phyloP scores from a whole-genome alignment of 768 basidiomycete species.

The Nidularia sp. region DNA sequence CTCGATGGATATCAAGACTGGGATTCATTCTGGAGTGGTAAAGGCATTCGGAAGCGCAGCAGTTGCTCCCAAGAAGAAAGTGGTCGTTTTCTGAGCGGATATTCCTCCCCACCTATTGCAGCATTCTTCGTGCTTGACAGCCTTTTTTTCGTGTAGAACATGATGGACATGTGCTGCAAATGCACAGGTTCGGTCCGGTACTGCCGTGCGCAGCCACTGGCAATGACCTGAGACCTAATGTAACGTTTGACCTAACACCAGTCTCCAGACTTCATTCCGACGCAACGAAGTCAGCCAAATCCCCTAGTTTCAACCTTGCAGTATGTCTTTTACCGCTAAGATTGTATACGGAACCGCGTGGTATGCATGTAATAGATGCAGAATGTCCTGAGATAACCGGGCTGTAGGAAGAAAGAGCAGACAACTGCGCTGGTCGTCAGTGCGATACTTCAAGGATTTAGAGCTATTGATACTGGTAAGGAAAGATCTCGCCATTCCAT shows the following conservation, averaged over 20 bases:
- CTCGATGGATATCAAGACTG: constrained; percentile 36
- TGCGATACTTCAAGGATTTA: constrained; percentile 74
- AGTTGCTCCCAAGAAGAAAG: constrained; percentile 33
- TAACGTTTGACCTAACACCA: too few relatives aligned
- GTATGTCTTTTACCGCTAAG: constrained; percentile 22
- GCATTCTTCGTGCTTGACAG: too few relatives aligned
- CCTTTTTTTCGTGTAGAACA: too few relatives aligned
- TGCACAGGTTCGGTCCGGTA: too few relatives aligned
- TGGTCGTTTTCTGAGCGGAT: constrained; percentile 36
- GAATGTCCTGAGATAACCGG: constrained; percentile 1
- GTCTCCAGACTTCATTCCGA: too few relatives aligned
- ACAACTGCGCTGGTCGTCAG: constrained; percentile 65
- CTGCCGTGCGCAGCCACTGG: too few relatives aligned
- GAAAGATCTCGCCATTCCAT: constrained; percentile 5
- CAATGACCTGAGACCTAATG: too few relatives aligned
- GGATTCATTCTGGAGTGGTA: constrained; percentile 34
- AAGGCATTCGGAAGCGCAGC: constrained; percentile 25
- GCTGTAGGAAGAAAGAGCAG: constrained; percentile 68
- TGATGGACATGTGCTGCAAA: too few relatives aligned
- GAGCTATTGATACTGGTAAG: constrained; percentile 80
- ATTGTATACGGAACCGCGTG: constrained; percentile 65
- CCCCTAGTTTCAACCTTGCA: too few relatives aligned
- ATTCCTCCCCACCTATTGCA: too few relatives aligned
- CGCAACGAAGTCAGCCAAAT: too few relatives aligned
- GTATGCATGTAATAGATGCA: constrained; percentile 19